A percentile compares a stretch with the other conserved stretches of the same genome.
These are phyloP conservation scores for Euptelea pleiosperma DNA, from an alignment of 164 flowering plant species.

Conservation along the genomic window DNA sequence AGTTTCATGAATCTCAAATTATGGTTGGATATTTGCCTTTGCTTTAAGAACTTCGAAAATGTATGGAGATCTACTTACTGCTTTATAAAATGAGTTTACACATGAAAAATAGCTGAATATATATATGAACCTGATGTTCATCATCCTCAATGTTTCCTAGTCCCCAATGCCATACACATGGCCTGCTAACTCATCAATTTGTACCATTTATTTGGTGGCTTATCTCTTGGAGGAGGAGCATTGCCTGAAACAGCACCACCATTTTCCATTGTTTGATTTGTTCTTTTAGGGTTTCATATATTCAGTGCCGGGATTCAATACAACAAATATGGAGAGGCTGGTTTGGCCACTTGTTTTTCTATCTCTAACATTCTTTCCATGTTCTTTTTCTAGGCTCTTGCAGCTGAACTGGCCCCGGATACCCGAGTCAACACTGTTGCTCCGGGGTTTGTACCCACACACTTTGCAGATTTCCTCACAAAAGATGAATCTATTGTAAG, in stretches of 20 bases:
- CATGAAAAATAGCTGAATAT: background rate
- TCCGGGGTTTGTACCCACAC: slow-evolving; percentile 98
- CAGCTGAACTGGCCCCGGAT: slow-evolving; percentile 77
- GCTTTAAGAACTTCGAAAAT: too few species aligned
- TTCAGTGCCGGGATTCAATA: background rate
- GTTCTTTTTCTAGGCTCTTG: slow-evolving; percentile 55
- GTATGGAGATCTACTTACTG: too few species aligned
- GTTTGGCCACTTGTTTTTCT: background rate
- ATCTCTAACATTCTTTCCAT: background rate
- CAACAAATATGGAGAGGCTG: background rate
- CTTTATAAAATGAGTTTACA: background rate
- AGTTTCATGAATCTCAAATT: background rate
- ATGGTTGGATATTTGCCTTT: too few species aligned
- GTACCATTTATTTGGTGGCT: too few species aligned
- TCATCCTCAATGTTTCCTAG: background rate
- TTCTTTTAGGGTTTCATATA: background rate
- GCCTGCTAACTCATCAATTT: background rate
- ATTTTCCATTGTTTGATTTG: too few species aligned
- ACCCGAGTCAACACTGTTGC: slow-evolving; percentile 90
- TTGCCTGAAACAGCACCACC: too few species aligned
- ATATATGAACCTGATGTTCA: background rate
- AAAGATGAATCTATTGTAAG: slow-evolving; percentile 56
- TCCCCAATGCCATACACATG: background rate
- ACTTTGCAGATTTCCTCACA: slow-evolving; percentile 59
- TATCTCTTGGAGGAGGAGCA: too few species aligned